phyloP scores from a whole-genome alignment of 2,329 filamentous ascomycete genomes.

The Fusarium humuli region DNA sequence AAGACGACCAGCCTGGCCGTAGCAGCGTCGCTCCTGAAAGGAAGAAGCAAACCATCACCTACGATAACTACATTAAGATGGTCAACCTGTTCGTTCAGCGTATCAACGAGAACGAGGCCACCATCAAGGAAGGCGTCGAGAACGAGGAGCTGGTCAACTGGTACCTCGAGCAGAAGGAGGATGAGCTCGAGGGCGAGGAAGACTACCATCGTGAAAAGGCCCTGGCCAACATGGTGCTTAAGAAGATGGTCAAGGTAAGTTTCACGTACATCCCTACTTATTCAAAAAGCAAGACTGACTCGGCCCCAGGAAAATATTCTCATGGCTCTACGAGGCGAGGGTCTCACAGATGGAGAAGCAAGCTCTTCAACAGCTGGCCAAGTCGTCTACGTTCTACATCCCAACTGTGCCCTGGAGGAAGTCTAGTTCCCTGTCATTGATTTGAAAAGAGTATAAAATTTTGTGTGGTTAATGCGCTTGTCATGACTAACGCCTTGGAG shows the following conservation, averaged over 20 bases:
- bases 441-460: background rate
- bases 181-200: slow-evolving; percentile 82
- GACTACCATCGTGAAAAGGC: slow-evolving; percentile 80
- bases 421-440: slow-evolving; percentile 48
- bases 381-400: slow-evolving; percentile 89
- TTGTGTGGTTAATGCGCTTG: slow-evolving; percentile 12
- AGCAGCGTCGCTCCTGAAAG: slow-evolving; percentile 52
- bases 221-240: slow-evolving; percentile 86
- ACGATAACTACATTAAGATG: slow-evolving; percentile 93
- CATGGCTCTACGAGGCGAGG: slow-evolving; percentile 78
- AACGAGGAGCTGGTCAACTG: slow-evolving; percentile 84
- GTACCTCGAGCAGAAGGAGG: slow-evolving; percentile 93
- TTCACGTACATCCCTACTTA: background rate
- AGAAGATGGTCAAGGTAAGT: slow-evolving; percentile 93
- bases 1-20: slow-evolving; percentile 54
- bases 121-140: slow-evolving; percentile 83
- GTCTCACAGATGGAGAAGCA: slow-evolving; percentile 62
- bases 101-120: slow-evolving; percentile 84
- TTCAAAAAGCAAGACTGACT: slow-evolving; percentile 46
- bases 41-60: slow-evolving; percentile 88
- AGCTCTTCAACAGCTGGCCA: slow-evolving; percentile 53
- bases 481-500: slow-evolving; percentile 33
- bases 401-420: slow-evolving; percentile 88
- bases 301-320: slow-evolving; percentile 82
- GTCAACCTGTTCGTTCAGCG: slow-evolving; percentile 86